Conservation (phyloP, 2,329 filamentous ascomycete genomes). For the Mollisia scopiformis region DNA sequence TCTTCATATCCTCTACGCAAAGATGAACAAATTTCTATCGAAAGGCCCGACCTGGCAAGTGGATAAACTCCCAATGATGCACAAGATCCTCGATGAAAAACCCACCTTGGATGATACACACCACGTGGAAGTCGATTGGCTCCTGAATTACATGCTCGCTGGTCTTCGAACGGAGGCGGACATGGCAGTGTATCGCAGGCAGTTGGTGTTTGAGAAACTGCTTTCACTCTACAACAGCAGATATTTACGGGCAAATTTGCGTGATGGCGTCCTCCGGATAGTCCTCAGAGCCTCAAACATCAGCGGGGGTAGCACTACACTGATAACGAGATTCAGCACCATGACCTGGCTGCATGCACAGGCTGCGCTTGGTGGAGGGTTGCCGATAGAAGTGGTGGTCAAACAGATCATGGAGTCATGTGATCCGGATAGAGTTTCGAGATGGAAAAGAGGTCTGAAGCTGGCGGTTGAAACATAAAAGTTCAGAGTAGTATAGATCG, state of each 20-base stretch:
- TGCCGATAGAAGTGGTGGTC: conserved; percentile 57
- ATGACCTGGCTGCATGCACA: conserved; percentile 75
- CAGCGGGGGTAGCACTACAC: conserved; percentile 74
- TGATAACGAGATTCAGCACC: conserved; percentile 76
- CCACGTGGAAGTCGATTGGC: conserved; percentile 74
- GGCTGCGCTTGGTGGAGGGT: conserved; percentile 48
- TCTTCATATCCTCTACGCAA: conserved; percentile 80
- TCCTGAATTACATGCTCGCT: conserved; percentile 71
- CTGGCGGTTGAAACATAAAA: background rate
- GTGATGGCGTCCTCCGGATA: conserved; percentile 62
- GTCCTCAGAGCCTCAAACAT: conserved; percentile 70
- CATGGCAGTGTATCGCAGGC: conserved; percentile 61
- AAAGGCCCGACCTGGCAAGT: conserved; percentile 76
- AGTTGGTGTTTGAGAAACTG: conserved; percentile 74
- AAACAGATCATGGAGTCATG: conserved; percentile 64
- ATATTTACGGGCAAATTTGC: conserved; percentile 54
- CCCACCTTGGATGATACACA: conserved; percentile 75
- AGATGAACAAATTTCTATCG: conserved; percentile 83
- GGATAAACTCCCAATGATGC: conserved; percentile 72
- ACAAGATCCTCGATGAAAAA: conserved; percentile 62
- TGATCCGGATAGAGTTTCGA: conserved; percentile 64
- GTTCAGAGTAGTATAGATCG: background rate
- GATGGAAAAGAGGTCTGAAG: conserved; percentile 59
- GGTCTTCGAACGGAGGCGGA: conserved; percentile 63
- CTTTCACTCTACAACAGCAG: conserved; percentile 71